Base-by-base conservation (phyloP, 768 basidiomycete species). In the Boletus reticuloceps region DNA sequence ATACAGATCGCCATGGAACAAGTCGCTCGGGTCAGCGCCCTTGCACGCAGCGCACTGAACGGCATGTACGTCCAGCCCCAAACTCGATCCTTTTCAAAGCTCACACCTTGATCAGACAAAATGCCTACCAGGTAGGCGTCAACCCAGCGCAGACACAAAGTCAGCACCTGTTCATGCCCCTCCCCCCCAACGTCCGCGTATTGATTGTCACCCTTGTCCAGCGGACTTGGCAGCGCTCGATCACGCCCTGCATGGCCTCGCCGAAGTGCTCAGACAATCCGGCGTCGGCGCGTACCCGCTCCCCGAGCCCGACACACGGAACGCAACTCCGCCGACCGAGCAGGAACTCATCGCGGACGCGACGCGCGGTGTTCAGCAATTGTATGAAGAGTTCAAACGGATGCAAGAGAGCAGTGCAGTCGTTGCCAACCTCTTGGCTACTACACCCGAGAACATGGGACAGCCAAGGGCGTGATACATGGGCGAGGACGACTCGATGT, bases 241-340 rank as follows among this genome's bases (percentile, higher is more conserved):
- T 50, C 79, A 83, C 59, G 72, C 76, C 16, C 58, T 86, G 1
- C 70, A 75, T 13, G 50, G 70, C 1, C 72, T 86, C 12, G 69
- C 74, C 6, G 79, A 84, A 11, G 57, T 78, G 32, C 70, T 88
- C 57, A 76, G 79, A 2, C 75, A 81, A 49, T 79, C 81, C 0
- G 87, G 87, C n/a, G 78, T 88, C 17, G 88, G 86, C 3, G 85
- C 83, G 2, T 76, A 86, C 45, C 86, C 87, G 1, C 58, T 84
- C 11, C 67, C 80, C 6, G 70, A 73, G 1, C 42, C 61, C 20
- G 58, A 60, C 13, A 54, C 60, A 38, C 58, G 41, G 31, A 47
- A 54, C 39, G 39, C 62, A 32, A 40, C 43, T 47, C 34, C 65
- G 11, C 81, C 77, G 2, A 75, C 70, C 0, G 83, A 83, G 62